These are phyloP conservation scores for Eucalyptus erythrocorys DNA, from an alignment of 345 rosid species.

Conservation along the genomic window DNA sequence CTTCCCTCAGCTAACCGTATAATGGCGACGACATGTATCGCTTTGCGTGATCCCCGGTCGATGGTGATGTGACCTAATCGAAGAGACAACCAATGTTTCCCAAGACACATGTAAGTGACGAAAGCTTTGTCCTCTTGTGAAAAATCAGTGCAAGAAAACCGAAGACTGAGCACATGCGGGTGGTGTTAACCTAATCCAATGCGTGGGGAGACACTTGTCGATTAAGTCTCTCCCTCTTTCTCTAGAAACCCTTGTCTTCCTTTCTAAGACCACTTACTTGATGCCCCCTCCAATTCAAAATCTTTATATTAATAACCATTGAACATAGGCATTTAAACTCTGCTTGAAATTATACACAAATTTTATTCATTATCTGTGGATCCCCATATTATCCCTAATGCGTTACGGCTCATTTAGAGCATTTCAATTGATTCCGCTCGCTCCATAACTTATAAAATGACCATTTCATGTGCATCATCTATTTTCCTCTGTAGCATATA, in stretches of 20 bases:
- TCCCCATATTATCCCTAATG: background rate
- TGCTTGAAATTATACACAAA: background rate
- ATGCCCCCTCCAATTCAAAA: background rate
- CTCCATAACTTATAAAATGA: background rate
- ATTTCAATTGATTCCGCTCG: background rate
- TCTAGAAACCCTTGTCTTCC: background rate
- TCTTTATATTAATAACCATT: background rate
- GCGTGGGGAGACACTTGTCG: background rate
- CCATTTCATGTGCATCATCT: background rate
- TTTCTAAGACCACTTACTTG: background rate
- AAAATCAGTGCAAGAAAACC: background rate
- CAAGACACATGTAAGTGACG: background rate
- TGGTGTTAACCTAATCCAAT: background rate
- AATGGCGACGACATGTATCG: background rate
- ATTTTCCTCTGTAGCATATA: background rate
- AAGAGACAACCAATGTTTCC: background rate
- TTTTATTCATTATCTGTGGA: background rate
- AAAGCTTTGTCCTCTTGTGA: background rate
- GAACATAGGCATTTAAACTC: background rate
- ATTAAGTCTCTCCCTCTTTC: background rate
- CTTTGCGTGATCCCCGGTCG: background rate
- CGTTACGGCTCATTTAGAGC: background rate
- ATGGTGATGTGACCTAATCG: background rate
- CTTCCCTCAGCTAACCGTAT: background rate
- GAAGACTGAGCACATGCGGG: background rate